Evolutionary conservation across 2,329 filamentous ascomycete genomes (phyloP).

Genomic region (Dendrostoma leiphaemia): DNA sequence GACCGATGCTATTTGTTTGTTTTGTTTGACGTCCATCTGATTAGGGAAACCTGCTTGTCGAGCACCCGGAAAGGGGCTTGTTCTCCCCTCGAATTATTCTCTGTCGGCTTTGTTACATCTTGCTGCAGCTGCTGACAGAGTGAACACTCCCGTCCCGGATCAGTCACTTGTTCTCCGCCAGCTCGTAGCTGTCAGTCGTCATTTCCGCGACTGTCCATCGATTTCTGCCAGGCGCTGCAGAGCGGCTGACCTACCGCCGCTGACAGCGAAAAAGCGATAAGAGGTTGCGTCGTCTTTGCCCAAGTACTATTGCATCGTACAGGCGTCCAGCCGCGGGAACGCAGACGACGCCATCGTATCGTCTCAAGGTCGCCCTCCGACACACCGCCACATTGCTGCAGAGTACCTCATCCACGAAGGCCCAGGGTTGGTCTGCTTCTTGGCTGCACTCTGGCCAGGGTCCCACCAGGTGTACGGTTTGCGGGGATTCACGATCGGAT

Average conservation of each 20-base stretch:
- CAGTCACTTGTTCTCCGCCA: no score
- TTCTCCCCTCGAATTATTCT: background rate
- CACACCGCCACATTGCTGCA: slow-evolving; percentile 21
- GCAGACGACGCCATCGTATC: background rate
- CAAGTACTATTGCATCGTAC: no score
- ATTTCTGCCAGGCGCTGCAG: no score
- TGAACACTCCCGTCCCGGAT: no score
- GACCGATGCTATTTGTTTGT: slow-evolving; percentile 5
- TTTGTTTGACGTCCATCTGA: background rate
- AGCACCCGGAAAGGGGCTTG: background rate
- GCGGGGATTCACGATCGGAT: slow-evolving; percentile 10
- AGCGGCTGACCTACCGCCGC: background rate
- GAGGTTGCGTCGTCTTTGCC: no score
- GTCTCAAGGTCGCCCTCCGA: slow-evolving; percentile 10
- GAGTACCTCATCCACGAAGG: slow-evolving; percentile 12
- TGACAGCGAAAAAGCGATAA: background rate
- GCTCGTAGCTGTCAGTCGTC: no score
- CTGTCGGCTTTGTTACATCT: slow-evolving; percentile 13
- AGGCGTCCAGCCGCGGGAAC: background rate
- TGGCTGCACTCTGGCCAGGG: slow-evolving; percentile 3
- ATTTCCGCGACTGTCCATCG: no score
- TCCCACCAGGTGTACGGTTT: background rate
- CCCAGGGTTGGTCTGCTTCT: background rate
- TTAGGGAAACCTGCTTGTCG: slow-evolving; percentile 3
- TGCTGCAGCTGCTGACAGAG: slow-evolving; percentile 6